Conservation (phyloP, 495 filamentous ascomycete species). For the Arthonia radiata region DNA sequence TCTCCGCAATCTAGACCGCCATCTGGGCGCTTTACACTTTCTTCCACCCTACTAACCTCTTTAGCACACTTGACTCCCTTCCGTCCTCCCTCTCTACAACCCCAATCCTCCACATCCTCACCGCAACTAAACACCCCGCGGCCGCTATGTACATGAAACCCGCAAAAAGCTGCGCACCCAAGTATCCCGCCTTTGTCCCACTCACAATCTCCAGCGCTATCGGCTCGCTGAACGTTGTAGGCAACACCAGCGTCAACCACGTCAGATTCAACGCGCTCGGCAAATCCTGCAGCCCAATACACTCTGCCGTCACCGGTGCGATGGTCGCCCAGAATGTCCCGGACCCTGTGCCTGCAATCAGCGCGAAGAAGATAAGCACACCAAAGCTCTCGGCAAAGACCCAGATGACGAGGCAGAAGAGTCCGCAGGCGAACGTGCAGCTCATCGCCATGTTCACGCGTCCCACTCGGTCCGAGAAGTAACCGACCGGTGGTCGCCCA, state of each 20-base stretch:
- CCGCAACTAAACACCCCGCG: too few relatives aligned
- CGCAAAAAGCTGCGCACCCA: conserved; percentile 39
- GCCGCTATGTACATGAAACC: conserved; percentile 41
- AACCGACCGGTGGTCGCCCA: conserved; percentile 42
- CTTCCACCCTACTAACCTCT: too few relatives aligned
- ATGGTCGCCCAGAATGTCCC: conserved; percentile 54
- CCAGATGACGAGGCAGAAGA: conserved; percentile 45
- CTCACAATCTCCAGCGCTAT: conserved; percentile 41
- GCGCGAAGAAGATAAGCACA: conserved; percentile 41
- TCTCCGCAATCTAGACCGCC: too few relatives aligned
- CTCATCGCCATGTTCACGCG: conserved; percentile 39
- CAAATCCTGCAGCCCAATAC: conserved; percentile 46
- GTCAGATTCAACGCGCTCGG: conserved; percentile 50
- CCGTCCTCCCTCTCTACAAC: too few relatives aligned
- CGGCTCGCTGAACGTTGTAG: conserved; percentile 48
- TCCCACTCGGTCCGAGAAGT: conserved; percentile 38
- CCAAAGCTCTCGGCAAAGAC: conserved; percentile 38
- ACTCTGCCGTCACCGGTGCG: conserved; percentile 50
- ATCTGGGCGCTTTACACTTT: too few relatives aligned
- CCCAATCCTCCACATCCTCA: too few relatives aligned
- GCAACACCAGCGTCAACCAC: conserved; percentile 50
- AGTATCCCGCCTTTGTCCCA: conserved; percentile 22
- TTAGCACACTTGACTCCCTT: too few relatives aligned
- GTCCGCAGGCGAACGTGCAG: conserved; percentile 31
- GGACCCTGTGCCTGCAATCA: conserved; percentile 43